These are phyloP conservation scores for Entomortierella beljakovae DNA, from an alignment of 192 early-diverging fungal species.

Conservation along the genomic window DNA sequence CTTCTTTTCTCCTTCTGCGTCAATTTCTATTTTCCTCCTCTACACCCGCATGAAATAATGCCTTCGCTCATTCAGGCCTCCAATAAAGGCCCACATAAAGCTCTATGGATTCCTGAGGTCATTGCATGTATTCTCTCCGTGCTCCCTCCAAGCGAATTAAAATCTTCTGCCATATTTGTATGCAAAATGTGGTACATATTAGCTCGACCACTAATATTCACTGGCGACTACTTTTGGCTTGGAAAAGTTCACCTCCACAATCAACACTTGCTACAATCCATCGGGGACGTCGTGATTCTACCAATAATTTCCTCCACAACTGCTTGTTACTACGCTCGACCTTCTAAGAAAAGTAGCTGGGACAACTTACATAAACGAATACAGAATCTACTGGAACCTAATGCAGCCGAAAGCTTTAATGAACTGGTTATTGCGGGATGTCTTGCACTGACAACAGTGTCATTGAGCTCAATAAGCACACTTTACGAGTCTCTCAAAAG, in stretches of 20 bases:
- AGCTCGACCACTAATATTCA: not conserved
- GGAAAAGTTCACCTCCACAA: slow-evolving; percentile 6
- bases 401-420: not conserved
- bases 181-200: slow-evolving; percentile 10
- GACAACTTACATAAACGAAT: not conserved
- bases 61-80: not conserved
- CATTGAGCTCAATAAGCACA: not conserved
- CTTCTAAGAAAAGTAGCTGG: not conserved
- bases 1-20: too few species aligned
- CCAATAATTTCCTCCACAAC: slow-evolving; percentile 12
- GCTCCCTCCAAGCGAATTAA: not conserved
- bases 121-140: not conserved
- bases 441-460: not conserved
- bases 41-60: too few species aligned
- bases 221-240: slow-evolving; percentile 2
- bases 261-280: slow-evolving; percentile 3
- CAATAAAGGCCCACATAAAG: not conserved
- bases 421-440: slow-evolving; percentile 8
- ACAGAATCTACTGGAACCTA: not conserved
- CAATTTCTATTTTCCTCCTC: too few species aligned
- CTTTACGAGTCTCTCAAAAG: slow-evolving; percentile 2
- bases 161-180: not conserved
- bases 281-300: slow-evolving; percentile 2
- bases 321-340: slow-evolving; percentile 7
- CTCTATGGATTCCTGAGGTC: slow-evolving; percentile 4